A percentile compares a stretch with the other conserved stretches of the same genome.
phyloP scores from a whole-genome alignment of 1,284 basidiomycete genomes.

The Albatrellus sp. region DNA sequence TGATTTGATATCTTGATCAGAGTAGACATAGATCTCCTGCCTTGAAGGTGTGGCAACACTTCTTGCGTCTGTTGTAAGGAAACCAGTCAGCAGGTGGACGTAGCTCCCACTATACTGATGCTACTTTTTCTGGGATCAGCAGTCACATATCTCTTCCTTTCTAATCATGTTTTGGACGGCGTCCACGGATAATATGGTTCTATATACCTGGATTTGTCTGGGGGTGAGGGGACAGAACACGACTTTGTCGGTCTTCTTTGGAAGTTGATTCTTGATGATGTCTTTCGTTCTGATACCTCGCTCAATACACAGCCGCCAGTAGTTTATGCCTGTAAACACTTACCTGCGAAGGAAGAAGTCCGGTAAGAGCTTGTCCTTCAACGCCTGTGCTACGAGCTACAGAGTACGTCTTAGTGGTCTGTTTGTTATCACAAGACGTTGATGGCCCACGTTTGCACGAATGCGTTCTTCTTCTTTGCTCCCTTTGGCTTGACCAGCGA shows the following conservation, averaged over 20 bases:
- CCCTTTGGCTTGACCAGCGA: conserved; percentile 51
- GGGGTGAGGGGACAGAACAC: conserved; percentile 76
- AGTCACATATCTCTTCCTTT: conserved; percentile 62
- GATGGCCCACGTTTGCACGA: conserved; percentile 32
- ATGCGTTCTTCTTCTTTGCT: conserved; percentile 52
- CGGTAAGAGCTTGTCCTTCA: conserved; percentile 60
- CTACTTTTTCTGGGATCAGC: conserved; percentile 45
- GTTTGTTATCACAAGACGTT: not conserved
- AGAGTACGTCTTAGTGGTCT: not conserved
- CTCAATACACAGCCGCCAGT: not conserved
- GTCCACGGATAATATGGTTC: conserved; percentile 45
- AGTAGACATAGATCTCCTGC: conserved; percentile 57
- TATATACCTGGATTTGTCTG: conserved; percentile 61
- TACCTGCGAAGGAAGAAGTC: conserved; percentile 68
- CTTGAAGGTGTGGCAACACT: conserved; percentile 52
- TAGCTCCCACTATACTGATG: conserved; percentile 9
- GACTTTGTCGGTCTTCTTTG: conserved; percentile 74
- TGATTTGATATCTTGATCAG: conserved; percentile 83
- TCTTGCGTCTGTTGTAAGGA: conserved; percentile 35
- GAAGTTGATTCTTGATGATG: conserved; percentile 71
- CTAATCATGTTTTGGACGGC: conserved; percentile 55
- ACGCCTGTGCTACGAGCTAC: conserved; percentile 40
- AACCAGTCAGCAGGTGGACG: not conserved
- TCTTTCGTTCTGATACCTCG: conserved; percentile 53
- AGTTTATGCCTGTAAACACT: conserved; percentile 6